Base-by-base conservation (phyloP, 176 grass and related monocot genomes). In the Oryza brachyantha region DNA sequence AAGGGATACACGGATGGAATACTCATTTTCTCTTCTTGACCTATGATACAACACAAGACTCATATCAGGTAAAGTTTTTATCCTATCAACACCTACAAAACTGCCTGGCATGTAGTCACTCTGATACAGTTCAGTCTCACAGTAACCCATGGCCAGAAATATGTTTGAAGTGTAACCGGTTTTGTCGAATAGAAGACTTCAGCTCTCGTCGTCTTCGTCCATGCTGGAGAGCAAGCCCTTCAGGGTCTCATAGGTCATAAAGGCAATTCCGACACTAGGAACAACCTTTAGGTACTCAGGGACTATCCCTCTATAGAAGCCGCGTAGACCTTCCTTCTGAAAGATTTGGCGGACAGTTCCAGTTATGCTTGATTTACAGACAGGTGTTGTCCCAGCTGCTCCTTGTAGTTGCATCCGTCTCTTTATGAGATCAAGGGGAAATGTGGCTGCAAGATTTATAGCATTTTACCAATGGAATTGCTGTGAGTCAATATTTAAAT, bases 241-340 rank as follows among this genome's bases (percentile, higher is more conserved):
- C 28, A 98, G 39, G 27, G 81, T 84, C 77, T 98, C 95, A 1
- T 94, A 98, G 50, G 92, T 92, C 95, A 98, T 98, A 83, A 98
- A 98, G 34, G 87, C 89, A 50, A 98, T 94, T 64, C 95, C 95
- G 3, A 98, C 95, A 17, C 95, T 90, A 16, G 95, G 95, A 67
- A 98, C 92, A 31, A 98, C 95, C 76, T 98, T 94, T 31, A 90
- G 91, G 85, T 98, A 98, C 78, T 98, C 95, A 1, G 92, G 92
- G 14, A 84, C 75, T 1, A 98, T 98, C 64, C 95, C 95, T 89
- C 95, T 85, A 39, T 94, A 98, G 74, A 98, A 92, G 66, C 95
- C 95, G 62, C 89, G 71, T 41, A 83, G 60, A 5, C 95, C 95
- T 81, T 98, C 92, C 10, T 72, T 84, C 41, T 66, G 73, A 54